Percentiles rank a stretch among this genome's conserved stretches.
Evolutionary conservation across 805 yeast species (phyloP).

Genomic region (Danielia oregonensis): DNA sequence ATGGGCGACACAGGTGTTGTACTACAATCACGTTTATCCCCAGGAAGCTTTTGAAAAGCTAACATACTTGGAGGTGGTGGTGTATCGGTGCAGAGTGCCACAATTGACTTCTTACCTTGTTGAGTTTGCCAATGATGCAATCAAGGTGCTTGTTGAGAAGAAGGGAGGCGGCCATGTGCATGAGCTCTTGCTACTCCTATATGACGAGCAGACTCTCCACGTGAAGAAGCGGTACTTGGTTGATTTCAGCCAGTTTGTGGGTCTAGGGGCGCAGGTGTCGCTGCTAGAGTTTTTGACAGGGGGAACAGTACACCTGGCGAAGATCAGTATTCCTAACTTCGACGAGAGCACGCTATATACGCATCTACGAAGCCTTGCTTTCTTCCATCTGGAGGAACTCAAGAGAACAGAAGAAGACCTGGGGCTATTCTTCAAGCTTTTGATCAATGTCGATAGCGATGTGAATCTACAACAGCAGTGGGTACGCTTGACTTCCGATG

Average conservation of each 20-base stretch:
- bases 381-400: conserved; percentile 30
- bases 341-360: conserved; percentile 33
- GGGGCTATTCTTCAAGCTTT: conserved; percentile 20
- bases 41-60: conserved; percentile 41
- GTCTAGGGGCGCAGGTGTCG: conserved; percentile 16
- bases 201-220: conserved; percentile 22
- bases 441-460: conserved; percentile 23
- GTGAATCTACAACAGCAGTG: conserved; percentile 18
- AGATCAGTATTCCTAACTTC: conserved; percentile 22
- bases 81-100: conserved; percentile 44
- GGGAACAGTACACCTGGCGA: conserved; percentile 20
- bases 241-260: conserved; percentile 29
- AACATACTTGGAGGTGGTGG: conserved; percentile 41
- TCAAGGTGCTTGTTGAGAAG: conserved; percentile 16
- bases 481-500: conserved; percentile 18
- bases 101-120: conserved; percentile 43
- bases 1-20: conserved; percentile 53
- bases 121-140: conserved; percentile 28
- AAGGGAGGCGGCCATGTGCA: conserved; percentile 26
- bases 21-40: conserved; percentile 52
- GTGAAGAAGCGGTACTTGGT: conserved; percentile 39
- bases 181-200: conserved; percentile 35
- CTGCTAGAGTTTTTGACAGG: conserved; percentile 13
- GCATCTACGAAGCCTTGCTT: conserved; percentile 27
- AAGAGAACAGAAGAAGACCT: conserved; percentile 11